A percentile compares a stretch with the other conserved stretches of the same genome.
These are phyloP conservation scores for Zelonia costaricensis DNA, from an alignment of 208 protist species.

Conservation along the genomic window DNA sequence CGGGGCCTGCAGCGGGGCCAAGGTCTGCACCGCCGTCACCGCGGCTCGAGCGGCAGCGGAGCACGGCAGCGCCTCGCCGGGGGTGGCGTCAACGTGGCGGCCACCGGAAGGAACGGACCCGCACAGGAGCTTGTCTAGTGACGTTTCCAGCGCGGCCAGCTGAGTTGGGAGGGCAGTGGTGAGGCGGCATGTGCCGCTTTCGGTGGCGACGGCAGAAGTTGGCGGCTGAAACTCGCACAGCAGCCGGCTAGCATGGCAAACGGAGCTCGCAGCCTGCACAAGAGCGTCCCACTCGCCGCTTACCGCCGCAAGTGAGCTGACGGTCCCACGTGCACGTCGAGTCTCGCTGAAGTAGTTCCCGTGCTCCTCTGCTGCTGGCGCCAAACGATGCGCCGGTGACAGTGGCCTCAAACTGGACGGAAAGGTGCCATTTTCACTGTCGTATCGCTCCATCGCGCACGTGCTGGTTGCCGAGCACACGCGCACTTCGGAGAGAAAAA, in stretches of 20 bases:
- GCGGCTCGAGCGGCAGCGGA: neutral
- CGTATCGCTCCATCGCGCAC: too few relatives aligned
- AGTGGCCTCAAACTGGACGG: too few relatives aligned
- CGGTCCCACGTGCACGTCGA: neutral
- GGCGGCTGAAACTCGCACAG: too few relatives aligned
- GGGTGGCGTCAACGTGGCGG: neutral
- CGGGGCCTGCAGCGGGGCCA: neutral
- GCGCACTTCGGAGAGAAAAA: too few relatives aligned
- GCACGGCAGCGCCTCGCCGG: neutral
- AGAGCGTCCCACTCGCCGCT: neutral
- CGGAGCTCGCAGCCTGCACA: neutral
- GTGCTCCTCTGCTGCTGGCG: too few relatives aligned
- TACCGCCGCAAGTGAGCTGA: neutral
- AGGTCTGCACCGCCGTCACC: neutral
- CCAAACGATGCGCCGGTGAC: too few relatives aligned
- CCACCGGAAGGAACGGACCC: too few relatives aligned
- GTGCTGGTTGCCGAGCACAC: too few relatives aligned
- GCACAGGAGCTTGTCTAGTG: conserved; percentile 22
- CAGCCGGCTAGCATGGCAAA: neutral
- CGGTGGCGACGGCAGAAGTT: too few relatives aligned
- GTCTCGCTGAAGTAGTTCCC: neutral
- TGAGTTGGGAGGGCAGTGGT: neutral
- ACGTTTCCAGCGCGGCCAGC: conserved; percentile 8
- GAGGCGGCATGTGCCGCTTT: too few relatives aligned
- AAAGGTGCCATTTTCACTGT: too few relatives aligned